Evolutionary conservation across 495 filamentous ascomycete species (phyloP).

Genomic region (Lophiostoma macrostomum): DNA sequence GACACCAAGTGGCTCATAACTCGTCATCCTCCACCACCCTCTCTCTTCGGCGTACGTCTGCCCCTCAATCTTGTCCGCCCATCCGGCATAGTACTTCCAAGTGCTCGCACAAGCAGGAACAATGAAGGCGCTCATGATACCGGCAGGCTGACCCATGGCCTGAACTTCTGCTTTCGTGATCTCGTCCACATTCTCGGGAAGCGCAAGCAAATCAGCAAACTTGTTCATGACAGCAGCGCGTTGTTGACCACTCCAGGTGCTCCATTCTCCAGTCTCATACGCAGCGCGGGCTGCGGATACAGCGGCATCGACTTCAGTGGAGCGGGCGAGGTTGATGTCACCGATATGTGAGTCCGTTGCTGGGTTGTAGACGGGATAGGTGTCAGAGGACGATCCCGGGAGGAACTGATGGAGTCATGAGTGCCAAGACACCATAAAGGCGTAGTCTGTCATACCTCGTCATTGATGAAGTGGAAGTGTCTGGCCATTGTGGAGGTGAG

Average conservation of each 20-base stretch:
- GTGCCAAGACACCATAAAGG: neutral
- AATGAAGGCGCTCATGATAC: neutral
- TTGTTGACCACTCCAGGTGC: slow-evolving; percentile 12
- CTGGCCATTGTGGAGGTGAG: neutral
- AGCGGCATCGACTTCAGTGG: slow-evolving; percentile 21
- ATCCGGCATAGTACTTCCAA: slow-evolving; percentile 29
- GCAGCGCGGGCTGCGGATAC: slow-evolving; percentile 15
- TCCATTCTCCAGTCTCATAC: slow-evolving; percentile 24
- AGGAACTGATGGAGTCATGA: slow-evolving; percentile 8
- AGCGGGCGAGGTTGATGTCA: slow-evolving; percentile 16
- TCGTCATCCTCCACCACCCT: slow-evolving; percentile 38
- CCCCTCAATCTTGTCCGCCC: slow-evolving; percentile 25
- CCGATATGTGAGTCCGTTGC: slow-evolving; percentile 6
- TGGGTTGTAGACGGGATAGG: slow-evolving; percentile 20
- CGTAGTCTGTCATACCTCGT: neutral
- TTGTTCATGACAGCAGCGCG: slow-evolving; percentile 16
- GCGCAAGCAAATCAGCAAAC: slow-evolving; percentile 18
- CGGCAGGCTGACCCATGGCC: slow-evolving; percentile 14
- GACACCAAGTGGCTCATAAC: slow-evolving; percentile 40
- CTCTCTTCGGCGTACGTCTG: slow-evolving; percentile 29
- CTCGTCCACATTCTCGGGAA: slow-evolving; percentile 19
- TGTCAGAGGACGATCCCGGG: slow-evolving; percentile 7
- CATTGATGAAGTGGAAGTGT: slow-evolving; percentile 18
- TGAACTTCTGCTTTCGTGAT: slow-evolving; percentile 8
- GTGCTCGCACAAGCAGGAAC: slow-evolving; percentile 7